Percentiles rank a stretch among this genome's conserved stretches.
Conservation (phyloP, 163 green algal species). For the Scenedesmus sp. region DNA sequence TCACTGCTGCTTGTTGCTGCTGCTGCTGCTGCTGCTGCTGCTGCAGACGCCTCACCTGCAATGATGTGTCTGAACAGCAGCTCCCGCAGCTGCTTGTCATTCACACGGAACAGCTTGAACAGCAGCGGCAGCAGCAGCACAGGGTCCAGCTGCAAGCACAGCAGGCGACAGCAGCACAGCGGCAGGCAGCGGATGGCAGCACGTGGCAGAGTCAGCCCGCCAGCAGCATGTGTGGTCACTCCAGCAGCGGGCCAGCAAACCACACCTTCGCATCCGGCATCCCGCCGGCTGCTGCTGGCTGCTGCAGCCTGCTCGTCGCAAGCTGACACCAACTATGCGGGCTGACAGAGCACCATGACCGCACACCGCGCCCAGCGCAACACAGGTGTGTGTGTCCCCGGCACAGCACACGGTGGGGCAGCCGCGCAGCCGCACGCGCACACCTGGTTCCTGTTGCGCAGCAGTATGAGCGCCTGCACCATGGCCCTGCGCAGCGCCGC, state of each 20-base stretch:
- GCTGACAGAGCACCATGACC: no score
- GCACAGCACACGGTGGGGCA: no score
- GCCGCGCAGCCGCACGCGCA: no score
- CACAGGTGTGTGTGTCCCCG: no score
- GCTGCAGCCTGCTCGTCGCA: no score
- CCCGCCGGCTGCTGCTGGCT: background rate
- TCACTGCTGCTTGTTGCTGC: background rate
- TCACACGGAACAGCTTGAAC: constrained; percentile 94
- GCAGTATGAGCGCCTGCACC: constrained; percentile 92
- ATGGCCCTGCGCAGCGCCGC: constrained; percentile 76
- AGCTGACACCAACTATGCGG: no score
- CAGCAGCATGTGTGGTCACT: background rate
- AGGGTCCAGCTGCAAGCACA: constrained; percentile 69
- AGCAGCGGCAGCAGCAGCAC: constrained; percentile 92
- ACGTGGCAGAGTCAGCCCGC: no score
- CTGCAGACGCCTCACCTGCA: constrained; percentile 57
- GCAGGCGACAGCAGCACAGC: background rate
- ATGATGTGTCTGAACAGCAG: constrained; percentile 95
- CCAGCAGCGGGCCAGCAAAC: background rate
- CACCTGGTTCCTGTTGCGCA: constrained; percentile 84
- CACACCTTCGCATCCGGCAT: no score
- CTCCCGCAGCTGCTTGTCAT: constrained; percentile 94
- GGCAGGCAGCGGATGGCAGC: no score
- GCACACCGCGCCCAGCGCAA: no score
- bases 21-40: background rate